These are phyloP conservation scores for Boletus speciosus DNA, from an alignment of 768 basidiomycete genomes.

Conservation along the genomic window DNA sequence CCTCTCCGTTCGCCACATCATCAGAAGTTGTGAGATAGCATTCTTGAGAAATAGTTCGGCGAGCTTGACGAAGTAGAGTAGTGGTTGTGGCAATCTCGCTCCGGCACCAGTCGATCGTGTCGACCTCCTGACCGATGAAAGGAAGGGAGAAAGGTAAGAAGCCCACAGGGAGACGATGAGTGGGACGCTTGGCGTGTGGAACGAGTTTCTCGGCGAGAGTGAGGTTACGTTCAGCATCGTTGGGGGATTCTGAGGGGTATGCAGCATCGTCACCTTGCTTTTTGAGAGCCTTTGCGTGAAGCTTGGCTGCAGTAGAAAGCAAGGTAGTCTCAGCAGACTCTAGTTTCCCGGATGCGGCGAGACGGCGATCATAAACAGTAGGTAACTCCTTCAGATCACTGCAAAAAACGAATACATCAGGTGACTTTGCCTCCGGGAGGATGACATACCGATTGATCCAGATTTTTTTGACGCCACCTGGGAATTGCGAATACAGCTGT, in stretches of 20 bases:
- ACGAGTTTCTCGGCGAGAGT: constrained; percentile 53
- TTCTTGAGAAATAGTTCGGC: constrained; percentile 27
- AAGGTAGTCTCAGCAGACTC: constrained; percentile 83
- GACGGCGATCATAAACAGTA: constrained; percentile 71
- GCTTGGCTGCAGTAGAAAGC: constrained; percentile 71
- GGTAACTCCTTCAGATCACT: constrained; percentile 87
- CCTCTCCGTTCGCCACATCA: constrained; percentile 11
- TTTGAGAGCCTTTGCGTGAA: constrained; percentile 55
- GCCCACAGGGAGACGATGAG: constrained; percentile 61
- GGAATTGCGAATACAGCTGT: constrained; percentile 74
- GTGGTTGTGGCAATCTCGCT: constrained; percentile 64
- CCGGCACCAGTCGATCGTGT: constrained; percentile 88
- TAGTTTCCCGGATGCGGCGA: constrained; percentile 70
- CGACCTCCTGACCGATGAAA: constrained; percentile 83
- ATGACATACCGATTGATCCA: constrained; percentile 80
- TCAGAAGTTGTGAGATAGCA: constrained; percentile 22
- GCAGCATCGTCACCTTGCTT: constrained; percentile 32
- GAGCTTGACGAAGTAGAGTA: constrained; percentile 48
- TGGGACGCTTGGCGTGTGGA: constrained; percentile 70
- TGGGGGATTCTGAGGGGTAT: constrained; percentile 15
- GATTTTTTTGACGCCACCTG: constrained; percentile 85
- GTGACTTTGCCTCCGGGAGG: neutral
- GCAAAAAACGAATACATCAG: neutral
- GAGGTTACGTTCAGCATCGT: constrained; percentile 29
- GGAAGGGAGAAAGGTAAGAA: constrained; percentile 56